A percentile compares a stretch with the other conserved stretches of the same genome.
These are phyloP conservation scores for Abortiporus biennis DNA, from an alignment of 1,284 basidiomycete genomes.

Conservation along the genomic window DNA sequence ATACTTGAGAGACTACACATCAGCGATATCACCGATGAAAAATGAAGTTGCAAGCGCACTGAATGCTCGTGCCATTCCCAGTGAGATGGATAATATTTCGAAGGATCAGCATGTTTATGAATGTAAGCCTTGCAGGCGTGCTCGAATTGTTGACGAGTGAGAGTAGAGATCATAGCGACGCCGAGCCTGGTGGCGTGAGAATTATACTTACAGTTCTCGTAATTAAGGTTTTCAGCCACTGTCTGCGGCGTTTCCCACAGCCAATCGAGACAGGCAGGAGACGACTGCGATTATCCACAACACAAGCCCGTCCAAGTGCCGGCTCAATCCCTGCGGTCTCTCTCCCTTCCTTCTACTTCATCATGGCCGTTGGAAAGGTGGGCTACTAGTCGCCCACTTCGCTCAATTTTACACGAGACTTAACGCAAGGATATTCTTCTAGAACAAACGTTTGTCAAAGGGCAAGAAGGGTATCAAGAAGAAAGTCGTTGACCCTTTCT, in stretches of 20 bases:
- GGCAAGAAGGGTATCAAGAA: constrained; percentile 99
- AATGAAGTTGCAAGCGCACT: constrained; percentile 26
- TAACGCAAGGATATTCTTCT: no score
- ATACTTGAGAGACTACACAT: constrained; percentile 20
- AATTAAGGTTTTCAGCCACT: constrained; percentile 38
- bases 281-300: constrained; percentile 28
- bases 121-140: constrained; percentile 51
- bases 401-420: constrained; percentile 8
- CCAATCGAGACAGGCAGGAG: constrained; percentile 1
- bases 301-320: constrained; percentile 45
- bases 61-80: constrained; percentile 56
- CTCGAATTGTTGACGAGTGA: constrained; percentile 59
- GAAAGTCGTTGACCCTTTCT: constrained; percentile 99
- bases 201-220: constrained; percentile 16
- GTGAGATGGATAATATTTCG: constrained; percentile 12
- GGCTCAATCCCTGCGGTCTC: constrained; percentile 39
- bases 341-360: constrained; percentile 36
- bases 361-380: constrained; percentile 92
- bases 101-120: constrained; percentile 20
- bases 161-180: constrained; percentile 20
- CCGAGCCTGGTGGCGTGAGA: constrained; percentile 38
- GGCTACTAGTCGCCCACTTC: constrained; percentile 14
- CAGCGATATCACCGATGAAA: constrained; percentile 28
- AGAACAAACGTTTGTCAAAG: constrained; percentile 99
- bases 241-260: constrained; percentile 9